These are phyloP conservation scores for Diddensiella transvaalensis DNA, from an alignment of 805 yeast genomes.

Conservation along the genomic window DNA sequence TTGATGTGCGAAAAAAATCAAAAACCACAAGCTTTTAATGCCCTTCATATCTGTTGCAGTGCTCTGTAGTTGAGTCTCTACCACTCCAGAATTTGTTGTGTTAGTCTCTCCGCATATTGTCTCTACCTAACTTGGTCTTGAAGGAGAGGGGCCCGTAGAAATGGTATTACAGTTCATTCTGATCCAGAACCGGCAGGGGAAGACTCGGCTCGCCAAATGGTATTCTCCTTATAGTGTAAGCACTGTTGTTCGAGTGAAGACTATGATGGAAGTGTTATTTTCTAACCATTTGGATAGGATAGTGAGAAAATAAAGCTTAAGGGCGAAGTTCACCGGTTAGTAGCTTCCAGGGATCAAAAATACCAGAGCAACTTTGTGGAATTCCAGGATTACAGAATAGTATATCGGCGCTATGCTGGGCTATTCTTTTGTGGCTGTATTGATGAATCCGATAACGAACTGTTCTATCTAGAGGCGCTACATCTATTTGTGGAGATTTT, in stretches of 20 bases:
- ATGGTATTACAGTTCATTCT: slow-evolving; percentile 81
- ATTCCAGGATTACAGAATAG: slow-evolving; percentile 61
- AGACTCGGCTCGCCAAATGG: slow-evolving; percentile 82
- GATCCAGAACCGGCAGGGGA: slow-evolving; percentile 91
- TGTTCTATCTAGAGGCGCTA: slow-evolving; percentile 75
- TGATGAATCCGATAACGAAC: slow-evolving; percentile 76
- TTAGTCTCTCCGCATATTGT: too few relatives aligned
- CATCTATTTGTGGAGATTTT: slow-evolving; percentile 86
- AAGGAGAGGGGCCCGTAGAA: too few relatives aligned
- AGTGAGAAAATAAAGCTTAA: slow-evolving; percentile 47
- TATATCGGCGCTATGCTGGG: slow-evolving; percentile 90
- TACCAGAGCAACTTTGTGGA: slow-evolving; percentile 81
- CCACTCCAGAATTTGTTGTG: too few relatives aligned
- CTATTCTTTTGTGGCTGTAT: slow-evolving; percentile 81
- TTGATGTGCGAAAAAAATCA: neutral
- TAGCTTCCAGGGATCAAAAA: slow-evolving; percentile 79
- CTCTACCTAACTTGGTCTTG: too few relatives aligned
- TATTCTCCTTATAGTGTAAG: slow-evolving; percentile 45
- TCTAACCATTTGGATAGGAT: slow-evolving; percentile 36
- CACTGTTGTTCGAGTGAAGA: slow-evolving; percentile 4
- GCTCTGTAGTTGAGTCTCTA: neutral
- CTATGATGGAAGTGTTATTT: slow-evolving; percentile 22
- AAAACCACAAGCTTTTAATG: neutral
- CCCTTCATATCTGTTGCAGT: neutral
- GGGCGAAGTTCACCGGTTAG: slow-evolving; percentile 69